Evolutionary conservation across 139 green algal species (phyloP), one percentile per base, ranked within the genome.

Genomic region (Coelastrella sp.): DNA sequence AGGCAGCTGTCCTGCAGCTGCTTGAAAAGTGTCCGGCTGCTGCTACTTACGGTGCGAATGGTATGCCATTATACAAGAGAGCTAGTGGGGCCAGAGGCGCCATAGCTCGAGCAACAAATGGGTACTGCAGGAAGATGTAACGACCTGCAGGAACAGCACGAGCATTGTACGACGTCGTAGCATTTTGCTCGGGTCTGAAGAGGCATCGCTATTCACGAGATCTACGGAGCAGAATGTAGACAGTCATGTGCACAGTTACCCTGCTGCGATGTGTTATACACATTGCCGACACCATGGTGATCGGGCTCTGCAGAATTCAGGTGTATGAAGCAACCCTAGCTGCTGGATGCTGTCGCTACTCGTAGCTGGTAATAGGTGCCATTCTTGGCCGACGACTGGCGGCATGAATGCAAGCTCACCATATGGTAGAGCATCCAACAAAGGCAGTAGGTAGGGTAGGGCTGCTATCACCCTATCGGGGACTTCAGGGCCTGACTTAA

Each of bases 11-110:
- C 61, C 7, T 17, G 61, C 10, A 68, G 61, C n/a, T n/a, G n/a
- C n/a, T n/a, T n/a, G n/a, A n/a, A n/a, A n/a, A n/a, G n/a, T n/a
- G n/a, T n/a, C n/a, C n/a, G n/a, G n/a, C n/a, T n/a, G n/a, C n/a
- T n/a, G n/a, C n/a, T n/a, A 91, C 94, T 95, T 65, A 96, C 92
- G 94, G 94, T 0, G 89, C 71, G 57, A 96, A 95, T 0, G 94
- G 94, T 17, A 95, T 64, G 77, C 58, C 58, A 86, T 95, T 92
- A 87, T 95, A 96, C 47, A 96, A 75, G 59, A 78, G 66, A 13
- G 89, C 85, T 5, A 96, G 80, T 0, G 94, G 94, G 0, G 82
- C 93, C 11, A 96, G 79, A 0, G 93, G 93, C 0, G 90, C 82
- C 73, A 96, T 86, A 4, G 92, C 92, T 4, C 92, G 83, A 4